A percentile compares a stretch with the other conserved stretches of the same genome.
Evolutionary conservation across 75 land plant species (phyloP).

Genomic region (Pinus tabuliformis): DNA sequence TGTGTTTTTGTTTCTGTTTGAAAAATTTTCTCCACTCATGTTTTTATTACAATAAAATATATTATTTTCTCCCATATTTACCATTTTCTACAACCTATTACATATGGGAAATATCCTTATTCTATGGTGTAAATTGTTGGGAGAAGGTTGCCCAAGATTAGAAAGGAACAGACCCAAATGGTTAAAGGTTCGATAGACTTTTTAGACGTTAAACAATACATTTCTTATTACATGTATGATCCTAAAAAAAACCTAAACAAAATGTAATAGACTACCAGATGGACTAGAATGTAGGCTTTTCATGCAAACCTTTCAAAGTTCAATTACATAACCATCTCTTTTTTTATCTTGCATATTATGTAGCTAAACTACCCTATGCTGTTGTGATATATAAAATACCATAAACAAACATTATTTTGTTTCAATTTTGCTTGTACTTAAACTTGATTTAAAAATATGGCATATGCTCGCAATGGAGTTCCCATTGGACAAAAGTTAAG

Average conservation of each 20-base stretch:
- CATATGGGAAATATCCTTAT: slow-evolving; percentile 16
- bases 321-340: neutral
- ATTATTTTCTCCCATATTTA: neutral
- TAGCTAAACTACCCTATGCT: neutral
- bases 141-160: slow-evolving; percentile 65
- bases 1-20: neutral
- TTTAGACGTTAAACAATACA: slow-evolving; percentile 71
- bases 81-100: slow-evolving; percentile 67
- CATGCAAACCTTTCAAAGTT: slow-evolving; percentile 32
- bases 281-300: slow-evolving; percentile 68
- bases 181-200: slow-evolving; percentile 70
- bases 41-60: neutral
- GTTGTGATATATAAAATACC: too few species aligned
- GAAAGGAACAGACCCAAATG: slow-evolving; percentile 39
- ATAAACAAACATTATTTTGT: neutral
- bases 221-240: slow-evolving; percentile 57
- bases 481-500: slow-evolving; percentile 42
- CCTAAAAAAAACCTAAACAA: slow-evolving; percentile 19
- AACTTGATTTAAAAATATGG: neutral
- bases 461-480: slow-evolving; percentile 30
- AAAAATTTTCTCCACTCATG: neutral
- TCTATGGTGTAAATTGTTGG: slow-evolving; percentile 62
- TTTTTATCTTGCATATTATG: neutral
- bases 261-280: slow-evolving; percentile 34
- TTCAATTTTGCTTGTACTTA: slow-evolving; percentile 4